A percentile compares a stretch with the other conserved stretches of the same genome.
Evolutionary conservation across 495 filamentous ascomycete species (phyloP).

Genomic region (Penicillium lividum): DNA sequence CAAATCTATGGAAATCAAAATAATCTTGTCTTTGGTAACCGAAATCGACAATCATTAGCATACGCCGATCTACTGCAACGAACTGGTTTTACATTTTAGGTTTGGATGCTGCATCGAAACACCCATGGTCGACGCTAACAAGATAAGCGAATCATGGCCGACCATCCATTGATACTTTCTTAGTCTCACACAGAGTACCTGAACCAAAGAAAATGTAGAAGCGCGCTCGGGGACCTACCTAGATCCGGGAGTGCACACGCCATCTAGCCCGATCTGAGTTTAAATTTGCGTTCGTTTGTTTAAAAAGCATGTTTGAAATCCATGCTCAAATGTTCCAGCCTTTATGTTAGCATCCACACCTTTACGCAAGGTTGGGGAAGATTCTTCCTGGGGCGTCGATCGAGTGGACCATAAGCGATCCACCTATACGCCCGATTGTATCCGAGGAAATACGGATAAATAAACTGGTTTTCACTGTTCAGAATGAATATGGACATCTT

Average conservation of each 20-base stretch:
- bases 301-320: not conserved
- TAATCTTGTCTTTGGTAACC: not conserved
- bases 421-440: conserved; percentile 1
- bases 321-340: not conserved
- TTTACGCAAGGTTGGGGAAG: not conserved
- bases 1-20: not conserved
- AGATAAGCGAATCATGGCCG: not conserved
- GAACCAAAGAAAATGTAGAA: not conserved
- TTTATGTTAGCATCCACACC: not conserved
- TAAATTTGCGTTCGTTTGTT: not conserved
- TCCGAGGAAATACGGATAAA: not conserved
- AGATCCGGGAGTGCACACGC: conserved; percentile 6
- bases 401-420: not conserved
- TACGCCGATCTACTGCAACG: too few relatives aligned
- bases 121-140: not conserved
- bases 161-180: not conserved
- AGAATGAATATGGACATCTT: not conserved
- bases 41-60: too few relatives aligned
- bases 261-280: not conserved
- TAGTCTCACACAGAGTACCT: conserved; percentile 2
- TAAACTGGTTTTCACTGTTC: not conserved
- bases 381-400: conserved; percentile 5
- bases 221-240: not conserved
- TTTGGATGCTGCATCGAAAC: not conserved
- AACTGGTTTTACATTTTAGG: too few relatives aligned